Conservation (phyloP, 1,139 yeast species). For the Pichia sp. region DNA sequence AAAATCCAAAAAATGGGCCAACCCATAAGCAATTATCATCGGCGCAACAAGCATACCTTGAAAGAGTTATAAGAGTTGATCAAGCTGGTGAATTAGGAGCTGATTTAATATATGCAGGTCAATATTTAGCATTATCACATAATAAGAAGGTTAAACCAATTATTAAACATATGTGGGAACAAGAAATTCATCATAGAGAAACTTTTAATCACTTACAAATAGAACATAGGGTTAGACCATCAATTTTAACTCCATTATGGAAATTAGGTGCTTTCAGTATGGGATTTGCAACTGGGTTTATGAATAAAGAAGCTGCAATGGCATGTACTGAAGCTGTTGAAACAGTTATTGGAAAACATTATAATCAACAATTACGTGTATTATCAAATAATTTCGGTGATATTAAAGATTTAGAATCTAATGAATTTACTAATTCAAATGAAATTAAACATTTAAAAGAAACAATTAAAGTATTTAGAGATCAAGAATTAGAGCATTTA, state of each 20-base stretch:
- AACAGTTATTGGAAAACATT: slow-evolving; percentile 95
- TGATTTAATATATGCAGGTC: slow-evolving; percentile 87
- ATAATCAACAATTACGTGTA: slow-evolving; percentile 81
- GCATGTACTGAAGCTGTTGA: slow-evolving; percentile 99
- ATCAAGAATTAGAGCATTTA: slow-evolving; percentile 91
- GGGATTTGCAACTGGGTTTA: slow-evolving; percentile 80
- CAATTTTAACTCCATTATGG: slow-evolving; percentile 89
- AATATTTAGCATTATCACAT: slow-evolving; percentile 65
- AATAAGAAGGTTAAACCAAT: slow-evolving; percentile 67
- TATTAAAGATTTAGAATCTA: slow-evolving; percentile 26
- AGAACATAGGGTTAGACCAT: slow-evolving; percentile 80
- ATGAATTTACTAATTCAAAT: slow-evolving; percentile 32
- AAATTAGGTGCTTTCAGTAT: slow-evolving; percentile 80
- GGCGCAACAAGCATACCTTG: slow-evolving; percentile 67
- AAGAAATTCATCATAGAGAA: slow-evolving; percentile 83
- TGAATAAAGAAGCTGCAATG: slow-evolving; percentile 97
- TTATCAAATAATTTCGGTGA: slow-evolving; percentile 46
- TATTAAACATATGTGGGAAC: slow-evolving; percentile 96
- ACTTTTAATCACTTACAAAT: slow-evolving; percentile 77
- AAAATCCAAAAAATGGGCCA: slow-evolving; percentile 14
- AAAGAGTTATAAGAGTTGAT: slow-evolving; percentile 80
- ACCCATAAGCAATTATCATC: slow-evolving; percentile 27
- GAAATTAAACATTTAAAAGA: slow-evolving; percentile 57
- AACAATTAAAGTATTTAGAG: slow-evolving; percentile 73
- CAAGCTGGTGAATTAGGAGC: slow-evolving; percentile 99